Percentiles rank a stretch among this genome's conserved stretches.
These are phyloP conservation scores for Oryza australiensis DNA, from an alignment of 176 grass and related monocot species.

Conservation along the genomic window DNA sequence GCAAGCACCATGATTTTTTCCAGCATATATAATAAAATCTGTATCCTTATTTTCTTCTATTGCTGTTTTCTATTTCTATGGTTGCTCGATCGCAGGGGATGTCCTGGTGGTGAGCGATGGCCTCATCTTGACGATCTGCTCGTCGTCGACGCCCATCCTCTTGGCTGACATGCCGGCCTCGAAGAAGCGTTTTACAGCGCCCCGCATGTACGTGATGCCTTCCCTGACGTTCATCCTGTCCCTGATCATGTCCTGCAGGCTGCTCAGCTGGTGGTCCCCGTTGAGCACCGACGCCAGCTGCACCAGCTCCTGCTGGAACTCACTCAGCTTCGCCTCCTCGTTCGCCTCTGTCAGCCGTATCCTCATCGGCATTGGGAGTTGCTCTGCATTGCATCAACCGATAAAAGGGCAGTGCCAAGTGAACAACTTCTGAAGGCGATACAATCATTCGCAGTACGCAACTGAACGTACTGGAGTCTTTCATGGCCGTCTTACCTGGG, in stretches of 20 bases:
- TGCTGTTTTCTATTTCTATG: constrained; percentile 35
- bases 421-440: background rate
- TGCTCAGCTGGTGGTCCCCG: constrained; percentile 71
- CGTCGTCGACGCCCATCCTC: constrained; percentile 72
- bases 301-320: constrained; percentile 93
- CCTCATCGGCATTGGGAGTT: constrained; percentile 72
- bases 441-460: background rate
- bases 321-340: constrained; percentile 82
- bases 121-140: constrained; percentile 97
- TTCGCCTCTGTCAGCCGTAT: constrained; percentile 73
- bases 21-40: background rate
- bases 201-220: constrained; percentile 80
- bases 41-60: background rate
- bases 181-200: constrained; percentile 66
- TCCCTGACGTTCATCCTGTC: constrained; percentile 76
- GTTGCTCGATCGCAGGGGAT: constrained; percentile 5
- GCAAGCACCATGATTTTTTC: background rate
- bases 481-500: constrained; percentile 49
- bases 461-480: background rate
- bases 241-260: constrained; percentile 64
- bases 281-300: constrained; percentile 88
- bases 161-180: constrained; percentile 69
- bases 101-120: constrained; percentile 80
- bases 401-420: background rate
- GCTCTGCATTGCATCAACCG: constrained; percentile 50